Base-by-base conservation (phyloP, 495 filamentous ascomycete genomes). In the Aspergillus sclerotioniger region DNA sequence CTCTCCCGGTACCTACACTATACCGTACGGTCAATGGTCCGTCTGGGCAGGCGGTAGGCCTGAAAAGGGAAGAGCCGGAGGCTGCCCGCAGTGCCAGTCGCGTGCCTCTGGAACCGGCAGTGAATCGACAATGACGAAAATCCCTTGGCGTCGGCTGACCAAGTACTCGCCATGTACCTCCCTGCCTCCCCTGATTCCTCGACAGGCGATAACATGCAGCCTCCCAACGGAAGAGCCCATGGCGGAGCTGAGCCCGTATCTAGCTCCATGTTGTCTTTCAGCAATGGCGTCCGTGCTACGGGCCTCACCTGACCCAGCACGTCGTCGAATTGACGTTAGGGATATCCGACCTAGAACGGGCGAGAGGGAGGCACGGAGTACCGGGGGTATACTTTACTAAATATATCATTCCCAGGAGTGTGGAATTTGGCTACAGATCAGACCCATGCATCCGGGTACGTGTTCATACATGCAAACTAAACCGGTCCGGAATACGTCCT, bases 51-150 rank as follows among this genome's bases (percentile, higher is more conserved):
- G 37, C 37, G 37, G 37, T 41, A 41, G 37, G 37, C 37, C 37
- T 13, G 13, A 41, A 41, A n/a, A 41, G 37, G 37, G 37, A 41
- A 41, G 25, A 25, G 44, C 17, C 17, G 44, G 44, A 46, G 44
- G 17, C 44, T 46, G 16, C n/a, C n/a, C n/a, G n/a, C n/a, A n/a
- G n/a, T n/a, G n/a, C 44, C 44, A 20, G 47, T 50, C 47, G 47
- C 47, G 47, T 50, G 47, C 47, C 21, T 50, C 28, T 17, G n/a
- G 31, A 15, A 15, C 6, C 21, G n/a, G 46, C 13, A 29, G 31
- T n/a, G 28, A 31, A 28, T n/a, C 21, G n/a, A 25, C 17, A 49
- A 25, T 29, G 20, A 49, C 21, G 13, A 49, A 49, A 49, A 28
- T 49, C 46, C 41, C 28, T 29, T 29, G 20, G 46, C 46, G 21